phyloP scores from a whole-genome alignment of 1,139 yeast genomes.

The Saccharomyces uvarum region DNA sequence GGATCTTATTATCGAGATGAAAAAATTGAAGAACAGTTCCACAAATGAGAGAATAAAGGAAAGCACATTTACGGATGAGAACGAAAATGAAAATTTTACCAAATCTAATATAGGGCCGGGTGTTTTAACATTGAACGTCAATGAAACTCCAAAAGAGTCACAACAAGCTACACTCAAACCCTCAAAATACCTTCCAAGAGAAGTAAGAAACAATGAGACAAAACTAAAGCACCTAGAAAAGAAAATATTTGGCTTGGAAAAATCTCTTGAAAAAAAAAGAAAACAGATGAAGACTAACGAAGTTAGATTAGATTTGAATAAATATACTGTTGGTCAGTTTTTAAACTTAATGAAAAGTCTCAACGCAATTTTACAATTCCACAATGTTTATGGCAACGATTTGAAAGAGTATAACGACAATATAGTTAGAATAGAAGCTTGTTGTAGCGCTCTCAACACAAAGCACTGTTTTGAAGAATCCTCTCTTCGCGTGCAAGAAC shows the following conservation, averaged over 20 bases:
- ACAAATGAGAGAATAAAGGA: background rate
- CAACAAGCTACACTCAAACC: background rate
- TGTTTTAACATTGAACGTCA: background rate
- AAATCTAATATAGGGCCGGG: background rate
- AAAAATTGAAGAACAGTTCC: background rate
- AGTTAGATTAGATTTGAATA: background rate
- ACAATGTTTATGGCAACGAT: background rate
- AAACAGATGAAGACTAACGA: background rate
- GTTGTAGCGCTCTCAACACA: background rate
- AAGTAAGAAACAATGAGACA: background rate
- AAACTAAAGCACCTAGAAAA: background rate
- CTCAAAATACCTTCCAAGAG: background rate
- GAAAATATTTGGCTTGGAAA: background rate
- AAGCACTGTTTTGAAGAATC: background rate
- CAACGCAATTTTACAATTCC: background rate
- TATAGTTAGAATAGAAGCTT: background rate
- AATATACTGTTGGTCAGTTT: background rate
- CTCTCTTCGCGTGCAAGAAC: background rate
- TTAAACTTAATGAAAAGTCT: background rate
- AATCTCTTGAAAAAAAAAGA: constrained; percentile 1
- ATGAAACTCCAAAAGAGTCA: background rate
- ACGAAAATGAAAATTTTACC: background rate
- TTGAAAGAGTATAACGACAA: background rate
- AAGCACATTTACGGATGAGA: background rate
- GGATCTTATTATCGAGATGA: background rate